Base-by-base conservation (phyloP, 495 filamentous ascomycete species). In the Hyaloscypha variabilis region DNA sequence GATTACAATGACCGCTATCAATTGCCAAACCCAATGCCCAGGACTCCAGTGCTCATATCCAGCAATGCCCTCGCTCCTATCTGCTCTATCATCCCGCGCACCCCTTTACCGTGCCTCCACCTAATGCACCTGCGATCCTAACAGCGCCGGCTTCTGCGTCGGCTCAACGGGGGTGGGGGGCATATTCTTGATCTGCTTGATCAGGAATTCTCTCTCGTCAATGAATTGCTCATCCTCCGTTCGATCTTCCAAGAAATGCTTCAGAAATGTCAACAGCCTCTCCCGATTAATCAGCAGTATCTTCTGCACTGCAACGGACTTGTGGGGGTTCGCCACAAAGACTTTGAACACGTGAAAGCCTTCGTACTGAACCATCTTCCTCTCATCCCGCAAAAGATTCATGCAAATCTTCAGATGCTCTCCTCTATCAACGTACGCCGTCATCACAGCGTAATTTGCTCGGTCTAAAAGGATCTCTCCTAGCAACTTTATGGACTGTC, bases 281-380 rank as follows among this genome's bases (percentile, higher is more conserved):
- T 97, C 93, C 54, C 93, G 87, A 75, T 99, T 99, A 81, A 96
- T 97, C 67, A 97, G 87, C 61, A 99, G 77, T 72, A 99, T 97
- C 71, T 93, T 91, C 71, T 97, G 92, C 49, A 99, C 96, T 11
- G 92, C 91, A 60, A 92, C 84, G 29, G 92, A 96, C 77, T 99
- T 99, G 81, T 97, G 90, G 63, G 86, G 96, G 74, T 99, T 98
- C 55, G 96, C 96, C 56, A 98, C 95, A 78, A 99, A 99, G 63
- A 99, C 93, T 83, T 99, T 99, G 81, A 99, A 99, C 39, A 99
- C 94, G 76, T 99, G 96, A 76, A 99, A 99, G 26, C 93, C 94
- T 77, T 99, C 96, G 73, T 98, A 99, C 74, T 97, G 94, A 58
- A 99, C 95, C 92, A 98, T 99, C 75, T 95, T 93, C 70, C 94